Conservation (phyloP, 2,329 filamentous ascomycete genomes). For the Aspergillus arachidicola region DNA sequence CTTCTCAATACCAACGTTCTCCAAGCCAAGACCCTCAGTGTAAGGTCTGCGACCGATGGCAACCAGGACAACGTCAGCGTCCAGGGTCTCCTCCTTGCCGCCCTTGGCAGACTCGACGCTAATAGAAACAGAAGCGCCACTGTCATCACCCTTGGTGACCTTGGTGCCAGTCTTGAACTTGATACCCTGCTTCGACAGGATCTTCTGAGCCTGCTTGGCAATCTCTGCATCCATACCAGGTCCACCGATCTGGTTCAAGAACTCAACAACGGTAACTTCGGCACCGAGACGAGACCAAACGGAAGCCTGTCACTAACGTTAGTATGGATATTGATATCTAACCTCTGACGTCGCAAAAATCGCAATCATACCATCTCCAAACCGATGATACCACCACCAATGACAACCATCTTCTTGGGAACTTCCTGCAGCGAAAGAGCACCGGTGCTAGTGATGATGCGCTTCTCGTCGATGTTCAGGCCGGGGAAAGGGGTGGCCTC, state of each 20-base stretch:
- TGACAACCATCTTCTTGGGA: slow-evolving; percentile 94
- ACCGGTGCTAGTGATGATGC: slow-evolving; percentile 93
- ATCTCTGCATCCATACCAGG: slow-evolving; percentile 97
- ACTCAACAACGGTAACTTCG: slow-evolving; percentile 97
- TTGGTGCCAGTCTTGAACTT: slow-evolving; percentile 99
- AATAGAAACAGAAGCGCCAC: slow-evolving; percentile 75
- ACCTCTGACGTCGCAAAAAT: neutral
- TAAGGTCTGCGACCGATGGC: slow-evolving; percentile 96
- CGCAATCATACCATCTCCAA: slow-evolving; percentile 77
- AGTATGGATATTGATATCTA: neutral
- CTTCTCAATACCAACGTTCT: slow-evolving; percentile 74
- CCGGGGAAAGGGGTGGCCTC: slow-evolving; percentile 97
- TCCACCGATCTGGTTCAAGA: slow-evolving; percentile 92
- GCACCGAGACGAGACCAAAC: slow-evolving; percentile 94
- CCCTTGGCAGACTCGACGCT: slow-evolving; percentile 92
- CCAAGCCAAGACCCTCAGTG: slow-evolving; percentile 85
- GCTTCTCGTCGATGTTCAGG: slow-evolving; percentile 94
- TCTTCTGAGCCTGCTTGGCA: slow-evolving; percentile 87
- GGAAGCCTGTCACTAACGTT: slow-evolving; percentile 59
- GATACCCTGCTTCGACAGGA: slow-evolving; percentile 92
- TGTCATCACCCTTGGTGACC: slow-evolving; percentile 81
- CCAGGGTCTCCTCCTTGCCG: slow-evolving; percentile 88
- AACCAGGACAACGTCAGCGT: slow-evolving; percentile 92
- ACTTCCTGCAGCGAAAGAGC: slow-evolving; percentile 87
- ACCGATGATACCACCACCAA: slow-evolving; percentile 97